A percentile compares a stretch with the other conserved stretches of the same genome.
Evolutionary conservation across 1,284 basidiomycete genomes (phyloP).

Genomic region (Sporisorium scitamineum): DNA sequence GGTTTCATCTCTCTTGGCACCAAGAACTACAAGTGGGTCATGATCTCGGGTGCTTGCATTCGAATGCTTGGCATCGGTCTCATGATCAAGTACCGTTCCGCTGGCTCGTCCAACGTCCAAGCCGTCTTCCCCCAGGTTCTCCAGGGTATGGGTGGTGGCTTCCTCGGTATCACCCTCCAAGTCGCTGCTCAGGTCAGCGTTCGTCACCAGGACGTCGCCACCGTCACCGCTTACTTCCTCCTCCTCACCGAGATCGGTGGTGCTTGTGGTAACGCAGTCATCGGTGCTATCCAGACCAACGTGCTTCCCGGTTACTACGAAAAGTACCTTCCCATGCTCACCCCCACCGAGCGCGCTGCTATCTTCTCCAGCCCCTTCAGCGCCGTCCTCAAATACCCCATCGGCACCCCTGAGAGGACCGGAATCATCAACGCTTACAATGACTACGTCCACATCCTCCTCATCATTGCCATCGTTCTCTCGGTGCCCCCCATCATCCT

Average conservation of each 20-base stretch:
- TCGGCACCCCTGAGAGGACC: constrained; percentile 46
- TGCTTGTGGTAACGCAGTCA: constrained; percentile 61
- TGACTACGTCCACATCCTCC: constrained; percentile 56
- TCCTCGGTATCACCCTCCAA: constrained; percentile 63
- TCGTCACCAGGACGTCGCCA: constrained; percentile 67
- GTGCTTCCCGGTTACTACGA: constrained; percentile 47
- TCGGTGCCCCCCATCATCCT: constrained; percentile 58
- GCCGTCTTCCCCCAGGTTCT: constrained; percentile 66
- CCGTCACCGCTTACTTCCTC: constrained; percentile 67
- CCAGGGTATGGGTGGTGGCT: constrained; percentile 66
- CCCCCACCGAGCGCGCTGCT: constrained; percentile 18
- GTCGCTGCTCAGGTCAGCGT: constrained; percentile 66
- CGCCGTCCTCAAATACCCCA: constrained; percentile 31
- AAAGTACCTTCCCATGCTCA: constrained; percentile 47
- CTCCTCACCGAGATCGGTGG: constrained; percentile 65
- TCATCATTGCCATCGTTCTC: constrained; percentile 61
- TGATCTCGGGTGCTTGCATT: constrained; percentile 57
- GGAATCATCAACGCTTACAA: constrained; percentile 62
- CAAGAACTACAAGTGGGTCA: constrained; percentile 64
- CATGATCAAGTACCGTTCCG: constrained; percentile 64
- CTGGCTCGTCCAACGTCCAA: constrained; percentile 56
- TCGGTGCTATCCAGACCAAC: constrained; percentile 59
- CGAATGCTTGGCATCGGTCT: constrained; percentile 66
- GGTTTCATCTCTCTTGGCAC: constrained; percentile 59
- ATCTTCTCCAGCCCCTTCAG: constrained; percentile 35